Evolutionary conservation across 148 eudicot species (phyloP).

Genomic region (Agrostemma githago): DNA sequence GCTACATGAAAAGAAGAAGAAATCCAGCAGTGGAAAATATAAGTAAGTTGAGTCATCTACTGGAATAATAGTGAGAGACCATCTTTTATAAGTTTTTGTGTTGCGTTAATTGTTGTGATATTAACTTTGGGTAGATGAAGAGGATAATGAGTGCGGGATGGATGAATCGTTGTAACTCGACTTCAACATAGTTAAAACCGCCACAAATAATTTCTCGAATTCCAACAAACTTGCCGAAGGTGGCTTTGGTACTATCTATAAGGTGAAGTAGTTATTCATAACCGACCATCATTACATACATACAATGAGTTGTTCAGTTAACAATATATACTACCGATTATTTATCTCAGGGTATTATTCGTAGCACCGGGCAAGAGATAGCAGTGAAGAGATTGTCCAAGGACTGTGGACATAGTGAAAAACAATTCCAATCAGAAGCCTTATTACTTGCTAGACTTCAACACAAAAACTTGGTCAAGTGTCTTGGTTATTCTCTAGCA

Average conservation of each 20-base stretch:
- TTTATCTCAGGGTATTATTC: slow-evolving; percentile 32
- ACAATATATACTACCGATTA: too few relatives aligned
- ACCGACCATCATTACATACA: too few relatives aligned
- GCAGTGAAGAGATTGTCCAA: slow-evolving; percentile 47
- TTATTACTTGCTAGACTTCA: slow-evolving; percentile 43
- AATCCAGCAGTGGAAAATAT: background rate
- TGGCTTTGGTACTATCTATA: slow-evolving; percentile 28
- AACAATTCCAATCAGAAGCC: slow-evolving; percentile 45
- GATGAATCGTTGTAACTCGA: slow-evolving; percentile 25
- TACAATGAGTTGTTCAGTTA: too few relatives aligned
- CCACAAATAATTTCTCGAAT: slow-evolving; percentile 31
- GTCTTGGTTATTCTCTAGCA: slow-evolving; percentile 40
- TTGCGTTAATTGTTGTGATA: background rate
- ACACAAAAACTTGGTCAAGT: slow-evolving; percentile 44
- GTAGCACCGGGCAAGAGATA: slow-evolving; percentile 30
- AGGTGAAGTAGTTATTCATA: background rate
- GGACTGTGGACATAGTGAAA: slow-evolving; percentile 35
- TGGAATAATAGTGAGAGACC: too few relatives aligned
- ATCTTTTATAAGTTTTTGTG: too few relatives aligned
- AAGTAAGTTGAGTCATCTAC: slow-evolving; percentile 3
- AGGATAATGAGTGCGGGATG: slow-evolving; percentile 14
- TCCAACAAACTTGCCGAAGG: slow-evolving; percentile 27
- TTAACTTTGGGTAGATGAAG: background rate
- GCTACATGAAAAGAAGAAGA: slow-evolving; percentile 17
- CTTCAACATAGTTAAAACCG: slow-evolving; percentile 24